These are phyloP conservation scores for Citrus maxima DNA, from an alignment of 345 rosid genomes.

Conservation along the genomic window DNA sequence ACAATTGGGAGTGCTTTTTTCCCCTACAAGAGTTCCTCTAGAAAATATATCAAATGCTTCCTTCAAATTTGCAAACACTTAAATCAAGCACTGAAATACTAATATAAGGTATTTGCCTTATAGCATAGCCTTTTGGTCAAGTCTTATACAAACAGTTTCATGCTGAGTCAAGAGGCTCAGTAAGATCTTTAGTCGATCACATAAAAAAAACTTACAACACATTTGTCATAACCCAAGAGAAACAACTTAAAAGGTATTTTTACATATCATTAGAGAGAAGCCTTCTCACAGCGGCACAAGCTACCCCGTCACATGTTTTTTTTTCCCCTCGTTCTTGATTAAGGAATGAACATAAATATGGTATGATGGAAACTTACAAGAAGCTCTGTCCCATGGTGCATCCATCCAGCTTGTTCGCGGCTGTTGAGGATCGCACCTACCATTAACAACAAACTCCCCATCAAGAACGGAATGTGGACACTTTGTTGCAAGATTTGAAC, in stretches of 20 bases:
- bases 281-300: neutral
- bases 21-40: neutral
- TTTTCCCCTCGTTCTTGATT: neutral
- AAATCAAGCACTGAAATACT: no score
- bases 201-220: no score
- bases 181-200: no score
- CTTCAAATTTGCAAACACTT: no score
- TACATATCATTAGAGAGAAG: neutral
- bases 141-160: no score
- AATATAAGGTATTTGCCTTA: no score
- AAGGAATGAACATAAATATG: neutral
- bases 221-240: neutral
- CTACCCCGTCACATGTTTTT: neutral
- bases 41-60: neutral
- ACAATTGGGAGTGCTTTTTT: neutral
- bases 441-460: slow-evolving; percentile 57
- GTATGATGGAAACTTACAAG: slow-evolving; percentile 38
- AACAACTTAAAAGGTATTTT: no score
- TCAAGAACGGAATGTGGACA: slow-evolving; percentile 68
- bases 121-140: no score
- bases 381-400: slow-evolving; percentile 43
- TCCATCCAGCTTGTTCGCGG: slow-evolving; percentile 38
- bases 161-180: neutral
- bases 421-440: slow-evolving; percentile 61
- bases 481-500: slow-evolving; percentile 72